These are phyloP conservation scores for Xylogone sp. DNA, from an alignment of 2,329 filamentous ascomycete genomes.

Conservation along the genomic window DNA sequence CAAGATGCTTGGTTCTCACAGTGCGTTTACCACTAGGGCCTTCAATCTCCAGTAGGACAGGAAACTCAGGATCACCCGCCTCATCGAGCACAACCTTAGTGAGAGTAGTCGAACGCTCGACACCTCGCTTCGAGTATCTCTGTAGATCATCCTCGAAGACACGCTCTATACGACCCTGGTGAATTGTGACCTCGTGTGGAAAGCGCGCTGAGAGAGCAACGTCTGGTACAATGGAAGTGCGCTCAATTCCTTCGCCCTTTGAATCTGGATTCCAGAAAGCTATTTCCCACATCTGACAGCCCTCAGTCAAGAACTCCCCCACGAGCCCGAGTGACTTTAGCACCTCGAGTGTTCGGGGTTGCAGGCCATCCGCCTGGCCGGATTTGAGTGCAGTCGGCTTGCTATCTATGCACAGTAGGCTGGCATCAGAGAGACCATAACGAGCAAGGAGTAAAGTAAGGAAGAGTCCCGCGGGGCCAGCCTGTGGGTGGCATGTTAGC, in stretches of 20 bases:
- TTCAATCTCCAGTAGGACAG: slow-evolving; percentile 16
- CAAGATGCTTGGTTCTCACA: slow-evolving; percentile 58
- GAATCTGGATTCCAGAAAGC: slow-evolving; percentile 53
- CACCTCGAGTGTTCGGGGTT: slow-evolving; percentile 57
- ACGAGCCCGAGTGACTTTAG: slow-evolving; percentile 54
- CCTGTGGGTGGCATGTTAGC: slow-evolving; percentile 17
- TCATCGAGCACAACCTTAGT: slow-evolving; percentile 36
- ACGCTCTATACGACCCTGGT: slow-evolving; percentile 41
- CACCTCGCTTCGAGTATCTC: slow-evolving; percentile 38
- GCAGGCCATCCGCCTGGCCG: slow-evolving; percentile 62
- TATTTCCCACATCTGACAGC: slow-evolving; percentile 53
- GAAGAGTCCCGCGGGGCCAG: slow-evolving; percentile 39
- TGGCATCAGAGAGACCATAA: slow-evolving; percentile 36
- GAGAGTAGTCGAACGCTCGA: slow-evolving; percentile 49
- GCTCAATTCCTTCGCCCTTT: slow-evolving; percentile 44
- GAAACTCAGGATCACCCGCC: slow-evolving; percentile 33
- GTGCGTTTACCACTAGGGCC: slow-evolving; percentile 49
- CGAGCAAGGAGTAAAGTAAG: slow-evolving; percentile 37
- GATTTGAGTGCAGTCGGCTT: slow-evolving; percentile 34
- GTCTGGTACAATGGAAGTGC: slow-evolving; percentile 35
- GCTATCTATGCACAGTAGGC: slow-evolving; percentile 38
- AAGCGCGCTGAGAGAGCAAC: slow-evolving; percentile 32
- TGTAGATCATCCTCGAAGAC: slow-evolving; percentile 38
- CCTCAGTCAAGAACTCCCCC: slow-evolving; percentile 49
- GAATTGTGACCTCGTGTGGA: slow-evolving; percentile 39